phyloP scores from a whole-genome alignment of 2,329 filamentous ascomycete species.

The Didymella lethalis region DNA sequence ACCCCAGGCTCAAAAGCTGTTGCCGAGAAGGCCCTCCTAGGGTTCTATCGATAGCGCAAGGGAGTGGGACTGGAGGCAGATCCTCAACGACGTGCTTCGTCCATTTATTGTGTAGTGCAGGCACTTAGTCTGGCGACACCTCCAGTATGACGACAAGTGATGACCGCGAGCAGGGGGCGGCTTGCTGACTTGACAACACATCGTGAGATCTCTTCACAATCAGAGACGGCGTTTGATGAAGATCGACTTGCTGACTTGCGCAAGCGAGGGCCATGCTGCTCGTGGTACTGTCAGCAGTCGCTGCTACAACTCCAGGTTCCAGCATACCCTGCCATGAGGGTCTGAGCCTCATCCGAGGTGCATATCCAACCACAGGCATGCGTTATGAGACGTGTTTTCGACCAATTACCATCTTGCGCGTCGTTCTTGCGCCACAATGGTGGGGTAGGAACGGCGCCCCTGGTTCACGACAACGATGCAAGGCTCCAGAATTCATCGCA shows the following conservation, averaged over 20 bases:
- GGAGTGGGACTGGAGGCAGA: slow-evolving; percentile 15
- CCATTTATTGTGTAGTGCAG: slow-evolving; percentile 12
- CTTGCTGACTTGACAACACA: slow-evolving; percentile 20
- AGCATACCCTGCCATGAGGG: slow-evolving; percentile 7
- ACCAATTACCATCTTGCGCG: slow-evolving; percentile 31
- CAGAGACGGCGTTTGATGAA: slow-evolving; percentile 7
- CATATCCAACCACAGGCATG: slow-evolving; percentile 22
- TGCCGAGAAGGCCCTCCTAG: slow-evolving; percentile 9
- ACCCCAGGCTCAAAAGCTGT: background rate
- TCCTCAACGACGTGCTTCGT: slow-evolving; percentile 11
- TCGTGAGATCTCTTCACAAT: slow-evolving; percentile 4
- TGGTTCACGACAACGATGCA: slow-evolving; percentile 23
- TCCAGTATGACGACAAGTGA: slow-evolving; percentile 17
- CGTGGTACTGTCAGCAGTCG: background rate
- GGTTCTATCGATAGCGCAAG: slow-evolving; percentile 14
- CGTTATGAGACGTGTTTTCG: slow-evolving; percentile 35
- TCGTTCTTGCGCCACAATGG: slow-evolving; percentile 18
- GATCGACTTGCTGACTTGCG: slow-evolving; percentile 14
- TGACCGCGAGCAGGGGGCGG: slow-evolving; percentile 10
- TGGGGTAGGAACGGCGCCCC: slow-evolving; percentile 14
- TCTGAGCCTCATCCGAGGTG: slow-evolving; percentile 20
- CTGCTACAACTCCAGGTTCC: slow-evolving; percentile 7
- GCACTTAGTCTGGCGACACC: background rate
- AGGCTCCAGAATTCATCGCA: slow-evolving; percentile 29
- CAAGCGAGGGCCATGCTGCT: slow-evolving; percentile 1